Conservation (phyloP, 2,329 filamentous ascomycete genomes). For the Lithohypha guttulata region DNA sequence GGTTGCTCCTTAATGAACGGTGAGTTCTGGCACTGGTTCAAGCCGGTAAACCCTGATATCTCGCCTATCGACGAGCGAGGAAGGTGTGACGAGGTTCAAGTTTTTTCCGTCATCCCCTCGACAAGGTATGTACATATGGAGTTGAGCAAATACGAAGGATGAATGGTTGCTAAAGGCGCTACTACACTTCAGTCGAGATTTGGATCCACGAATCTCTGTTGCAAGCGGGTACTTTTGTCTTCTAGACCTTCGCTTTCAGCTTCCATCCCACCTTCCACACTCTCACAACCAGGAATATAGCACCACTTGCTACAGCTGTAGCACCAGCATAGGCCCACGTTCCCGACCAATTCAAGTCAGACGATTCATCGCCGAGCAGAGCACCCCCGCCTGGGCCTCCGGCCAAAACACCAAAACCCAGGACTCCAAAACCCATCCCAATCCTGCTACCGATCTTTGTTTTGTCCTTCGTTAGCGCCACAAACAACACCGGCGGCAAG, state of each 20-base stretch:
- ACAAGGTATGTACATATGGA: too few species aligned
- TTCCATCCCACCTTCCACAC: constrained; percentile 7
- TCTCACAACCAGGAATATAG: constrained; percentile 6
- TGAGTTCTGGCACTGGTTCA: too few species aligned
- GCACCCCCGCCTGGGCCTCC: constrained; percentile 12
- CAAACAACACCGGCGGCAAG: constrained; percentile 16
- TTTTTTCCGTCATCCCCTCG: too few species aligned
- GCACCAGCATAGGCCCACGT: constrained; percentile 14
- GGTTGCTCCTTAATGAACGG: too few species aligned
- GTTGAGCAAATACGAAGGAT: too few species aligned
- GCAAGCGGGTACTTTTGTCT: too few species aligned
- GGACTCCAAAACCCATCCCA: constrained; percentile 14
- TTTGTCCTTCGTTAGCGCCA: constrained; percentile 15
- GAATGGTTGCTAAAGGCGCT: too few species aligned
- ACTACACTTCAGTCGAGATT: too few species aligned
- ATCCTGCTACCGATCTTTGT: constrained; percentile 18
- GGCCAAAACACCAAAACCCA: constrained; percentile 10
- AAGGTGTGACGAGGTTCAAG: too few species aligned
- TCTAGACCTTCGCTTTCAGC: constrained; percentile 11
- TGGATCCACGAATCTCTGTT: too few species aligned
- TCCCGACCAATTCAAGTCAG: constrained; percentile 11
- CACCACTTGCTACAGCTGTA: constrained; percentile 2
- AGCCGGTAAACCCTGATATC: too few species aligned
- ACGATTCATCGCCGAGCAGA: constrained; percentile 6
- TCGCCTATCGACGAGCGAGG: too few species aligned